Base-by-base conservation (phyloP, 768 basidiomycete genomes). In the Rhodotorula babjevae region DNA sequence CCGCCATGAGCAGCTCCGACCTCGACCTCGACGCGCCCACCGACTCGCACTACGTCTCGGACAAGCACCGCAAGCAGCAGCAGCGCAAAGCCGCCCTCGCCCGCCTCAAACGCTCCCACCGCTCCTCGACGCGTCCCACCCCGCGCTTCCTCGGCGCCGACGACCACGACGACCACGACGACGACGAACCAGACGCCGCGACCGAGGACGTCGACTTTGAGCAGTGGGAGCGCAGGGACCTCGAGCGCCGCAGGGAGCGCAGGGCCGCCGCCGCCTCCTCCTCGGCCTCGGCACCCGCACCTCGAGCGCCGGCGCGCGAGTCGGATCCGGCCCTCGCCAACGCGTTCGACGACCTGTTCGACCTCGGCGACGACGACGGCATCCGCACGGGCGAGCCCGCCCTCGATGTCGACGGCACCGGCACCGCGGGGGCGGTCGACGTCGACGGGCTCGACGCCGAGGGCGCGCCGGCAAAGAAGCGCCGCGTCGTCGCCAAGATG, bases 401-500 rank as follows among this genome's bases (percentile, higher is more conserved):
- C 61, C 53, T 16, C 6, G 31, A 21, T 3, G 72, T 59, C 61
- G 73, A 83, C 40, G 81, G 83, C 23, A 46, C 44, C n/a, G n/a
- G n/a, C n/a, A n/a, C n/a, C n/a, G n/a, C n/a, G n/a, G n/a, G n/a
- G 18, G 81, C 42, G 18, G 57, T 36, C 27, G 55, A 80, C 29
- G 81, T 82, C 12, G 82, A 83, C 27, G 82, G 82, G 25, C 74
- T 85, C 69, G 80, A 76, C 27, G 84, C 84, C 27, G 79, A 79
- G 25, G 80, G 77, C 21, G 81, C 79, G 18, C 77, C 70, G 64
- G 78, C 74, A 59, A 82, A 81, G 75, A 81, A 81, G 72, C 84
- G 84, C 74, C 83, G 84, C 78, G 83, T 85, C 75, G 84, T 84
- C 57, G 79, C 86, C 7, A 81, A 85, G 33, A 87, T 86, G 79